These are phyloP conservation scores for Mangifera indica DNA, from an alignment of 345 rosid species.

Conservation along the genomic window DNA sequence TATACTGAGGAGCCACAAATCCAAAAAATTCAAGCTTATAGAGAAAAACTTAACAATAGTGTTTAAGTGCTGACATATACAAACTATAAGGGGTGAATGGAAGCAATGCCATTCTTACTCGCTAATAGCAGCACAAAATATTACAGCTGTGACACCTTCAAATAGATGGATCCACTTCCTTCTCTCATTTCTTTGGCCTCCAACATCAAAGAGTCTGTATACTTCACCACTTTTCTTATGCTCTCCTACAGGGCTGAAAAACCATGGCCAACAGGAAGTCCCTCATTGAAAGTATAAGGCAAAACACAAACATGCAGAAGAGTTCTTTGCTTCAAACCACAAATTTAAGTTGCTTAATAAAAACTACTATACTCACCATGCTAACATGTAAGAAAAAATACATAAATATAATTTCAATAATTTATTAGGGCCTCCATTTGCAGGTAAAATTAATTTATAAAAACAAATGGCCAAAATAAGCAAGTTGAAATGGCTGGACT, in stretches of 20 bases:
- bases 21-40: too few species aligned
- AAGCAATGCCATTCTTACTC: slow-evolving; percentile 61
- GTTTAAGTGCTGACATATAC: background rate
- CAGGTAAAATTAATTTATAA: background rate
- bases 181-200: slow-evolving; percentile 98
- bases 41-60: background rate
- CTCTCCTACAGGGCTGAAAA: slow-evolving; percentile 91
- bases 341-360: slow-evolving; percentile 6
- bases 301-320: slow-evolving; percentile 2
- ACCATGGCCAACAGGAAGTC: slow-evolving; percentile 19
- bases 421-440: too few species aligned
- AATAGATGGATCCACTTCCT: slow-evolving; percentile 99
- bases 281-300: background rate
- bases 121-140: slow-evolving; percentile 97
- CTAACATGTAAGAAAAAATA: background rate
- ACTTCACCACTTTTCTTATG: slow-evolving; percentile 98
- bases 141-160: slow-evolving; percentile 98
- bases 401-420: background rate
- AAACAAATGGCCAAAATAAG: background rate
- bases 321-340: background rate
- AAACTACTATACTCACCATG: background rate
- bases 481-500: background rate
- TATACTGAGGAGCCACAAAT: background rate
- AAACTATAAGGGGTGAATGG: background rate
- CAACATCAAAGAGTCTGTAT: slow-evolving; percentile 95